These are phyloP conservation scores for Omphalotus guepiniiformis DNA, from an alignment of 768 basidiomycete species.

Conservation along the genomic window DNA sequence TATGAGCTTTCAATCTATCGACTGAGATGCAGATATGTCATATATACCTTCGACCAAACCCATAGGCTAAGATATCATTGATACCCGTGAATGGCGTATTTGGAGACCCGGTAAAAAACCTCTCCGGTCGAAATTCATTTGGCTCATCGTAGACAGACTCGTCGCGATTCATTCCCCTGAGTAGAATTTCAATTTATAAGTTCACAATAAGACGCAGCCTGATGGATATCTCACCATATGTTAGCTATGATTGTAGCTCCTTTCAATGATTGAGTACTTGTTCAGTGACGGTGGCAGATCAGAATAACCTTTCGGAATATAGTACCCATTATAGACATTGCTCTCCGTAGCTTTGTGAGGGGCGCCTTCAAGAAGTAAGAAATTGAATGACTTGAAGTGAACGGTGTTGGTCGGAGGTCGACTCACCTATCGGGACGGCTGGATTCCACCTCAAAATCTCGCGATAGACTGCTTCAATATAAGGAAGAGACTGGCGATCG, in stretches of 20 bases:
- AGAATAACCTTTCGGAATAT: conserved; percentile 22
- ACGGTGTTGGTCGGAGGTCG: too few relatives aligned
- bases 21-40: background rate
- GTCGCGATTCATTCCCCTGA: conserved; percentile 5
- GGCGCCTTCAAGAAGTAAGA: background rate
- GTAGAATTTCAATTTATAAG: background rate
- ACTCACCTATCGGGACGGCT: background rate
- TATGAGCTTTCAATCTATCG: too few relatives aligned
- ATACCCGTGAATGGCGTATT: background rate
- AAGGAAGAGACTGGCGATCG: conserved; percentile 1
- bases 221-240: background rate
- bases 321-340: conserved; percentile 10
- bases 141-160: conserved; percentile 7
- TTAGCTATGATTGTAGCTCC: conserved; percentile 1
- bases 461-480: conserved; percentile 1
- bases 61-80: background rate
- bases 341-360: conserved; percentile 19
- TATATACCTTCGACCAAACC: conserved; percentile 1
- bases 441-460: conserved; percentile 1
- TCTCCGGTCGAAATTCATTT: conserved; percentile 16
- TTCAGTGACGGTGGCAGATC: too few relatives aligned
- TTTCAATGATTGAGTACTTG: too few relatives aligned
- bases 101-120: background rate
- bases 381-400: background rate
- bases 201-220: background rate